Evolutionary conservation across 331 rosid genomes (phyloP).

Genomic region (Acacia pycnantha): DNA sequence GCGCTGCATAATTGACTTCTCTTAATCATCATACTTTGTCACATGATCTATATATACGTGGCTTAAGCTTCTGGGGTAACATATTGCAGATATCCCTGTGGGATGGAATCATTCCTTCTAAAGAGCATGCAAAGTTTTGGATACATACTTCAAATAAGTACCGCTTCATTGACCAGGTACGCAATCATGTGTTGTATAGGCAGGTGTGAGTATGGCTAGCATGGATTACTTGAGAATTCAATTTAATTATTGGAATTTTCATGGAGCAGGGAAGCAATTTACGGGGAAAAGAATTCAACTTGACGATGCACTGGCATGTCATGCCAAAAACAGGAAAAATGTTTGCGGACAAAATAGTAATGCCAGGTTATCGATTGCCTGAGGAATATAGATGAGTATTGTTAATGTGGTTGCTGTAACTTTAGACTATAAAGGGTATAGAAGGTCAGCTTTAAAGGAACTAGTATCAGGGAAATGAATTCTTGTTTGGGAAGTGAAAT

Average conservation of each 20-base stretch:
- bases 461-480: conserved; percentile 29
- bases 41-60: conserved; percentile 1
- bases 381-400: conserved; percentile 66
- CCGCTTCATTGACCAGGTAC: conserved; percentile 84
- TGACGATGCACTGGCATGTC: conserved; percentile 97
- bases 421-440: conserved; percentile 31
- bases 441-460: conserved; percentile 26
- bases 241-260: background rate
- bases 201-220: background rate
- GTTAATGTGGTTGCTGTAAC: conserved; percentile 44
- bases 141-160: conserved; percentile 87
- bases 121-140: conserved; percentile 78
- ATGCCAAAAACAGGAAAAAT: conserved; percentile 99
- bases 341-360: conserved; percentile 70
- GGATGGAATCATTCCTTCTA: conserved; percentile 90
- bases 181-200: background rate
- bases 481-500: conserved; percentile 27
- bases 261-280: conserved; percentile 75
- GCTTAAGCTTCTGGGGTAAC: conserved; percentile 9
- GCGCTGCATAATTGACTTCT: conserved; percentile 6
- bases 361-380: conserved; percentile 81
- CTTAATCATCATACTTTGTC: background rate
- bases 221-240: conserved; percentile 17
- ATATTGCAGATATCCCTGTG: conserved; percentile 79
- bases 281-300: conserved; percentile 80